Evolutionary conservation across 2,329 filamentous ascomycete genomes (phyloP), one percentile per base, ranked within the genome.

Genomic region (Periglandula ipomoeae): DNA sequence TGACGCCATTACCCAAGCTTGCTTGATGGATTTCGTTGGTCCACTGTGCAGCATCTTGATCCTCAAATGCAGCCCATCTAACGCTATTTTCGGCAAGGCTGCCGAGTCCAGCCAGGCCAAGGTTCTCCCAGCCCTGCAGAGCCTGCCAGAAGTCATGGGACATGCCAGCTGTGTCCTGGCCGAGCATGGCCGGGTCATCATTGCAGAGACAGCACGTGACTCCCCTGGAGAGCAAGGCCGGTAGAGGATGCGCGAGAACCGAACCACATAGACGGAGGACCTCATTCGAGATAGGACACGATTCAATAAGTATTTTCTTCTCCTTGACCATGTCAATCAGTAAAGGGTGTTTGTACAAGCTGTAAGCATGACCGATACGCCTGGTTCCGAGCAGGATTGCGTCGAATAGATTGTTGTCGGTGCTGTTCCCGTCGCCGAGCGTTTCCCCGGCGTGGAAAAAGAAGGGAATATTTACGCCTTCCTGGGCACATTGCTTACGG

Each of bases 391-490:
- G 77, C 8, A 96, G 70, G 13, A 97, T 76, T 1, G 89, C 89
- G 63, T 96, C 90, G 63, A 89, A 95, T 3, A 97, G 76, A 65
- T 96, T 96, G 52, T 69, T 59, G 59, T 96, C 90, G 0, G 85
- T 84, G 19, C 73, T 75, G 56, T 82, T 83, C 24, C 89, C 89
- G 52, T 73, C 70, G 22, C 88, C 89, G 1, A 95, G 79, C 30
- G 82, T 88, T 67, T 96, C 90, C 55, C 90, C 91, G 0, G 91
- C 90, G 64, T 96, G 90, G 71, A 97, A 94, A 72, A 95, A 95
- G 71, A 96, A 95, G 1, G 91, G 91, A 9, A 98, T 82, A 44
- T 89, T 81, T 34, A 96, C 78, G 2, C 78, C 81, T 59, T 89
- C 84, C 60, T 87, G 76, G 1, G 80, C 78, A 63, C 89, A 96